Evolutionary conservation across 148 eudicot species (phyloP).

Genomic region (Limonium bicolor): DNA sequence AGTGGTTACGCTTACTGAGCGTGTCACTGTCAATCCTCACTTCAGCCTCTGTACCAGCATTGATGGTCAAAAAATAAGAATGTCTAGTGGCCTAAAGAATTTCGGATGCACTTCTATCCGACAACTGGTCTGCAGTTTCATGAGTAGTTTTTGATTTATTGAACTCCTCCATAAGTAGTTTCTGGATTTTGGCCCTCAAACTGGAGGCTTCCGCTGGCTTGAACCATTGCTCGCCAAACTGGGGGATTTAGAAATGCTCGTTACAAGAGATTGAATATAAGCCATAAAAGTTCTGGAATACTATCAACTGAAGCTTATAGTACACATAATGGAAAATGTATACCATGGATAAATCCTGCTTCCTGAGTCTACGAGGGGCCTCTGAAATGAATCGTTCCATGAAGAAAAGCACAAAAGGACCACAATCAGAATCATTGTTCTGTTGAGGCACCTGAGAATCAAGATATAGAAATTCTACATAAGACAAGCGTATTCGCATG

Average conservation of each 20-base stretch:
- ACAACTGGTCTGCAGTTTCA: no score
- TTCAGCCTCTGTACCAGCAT: no score
- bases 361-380: constrained; percentile 57
- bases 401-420: constrained; percentile 76
- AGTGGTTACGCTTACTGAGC: no score
- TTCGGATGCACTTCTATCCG: no score
- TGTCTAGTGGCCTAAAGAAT: no score
- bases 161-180: constrained; percentile 35
- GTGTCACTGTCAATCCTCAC: no score
- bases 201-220: constrained; percentile 66
- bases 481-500: background rate
- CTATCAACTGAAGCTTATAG: no score
- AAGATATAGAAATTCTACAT: background rate
- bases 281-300: background rate
- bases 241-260: background rate
- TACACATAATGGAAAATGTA: background rate
- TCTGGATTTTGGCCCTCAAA: constrained; percentile 47
- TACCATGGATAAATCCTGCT: constrained; percentile 39
- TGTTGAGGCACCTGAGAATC: constrained; percentile 75
- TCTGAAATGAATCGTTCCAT: constrained; percentile 73
- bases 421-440: constrained; percentile 83
- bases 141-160: constrained; percentile 9
- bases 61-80: no score
- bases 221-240: constrained; percentile 79
- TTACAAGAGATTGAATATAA: background rate